Conservation (phyloP, 2,329 filamentous ascomycete species). For the Nigrospora sphaerica region DNA sequence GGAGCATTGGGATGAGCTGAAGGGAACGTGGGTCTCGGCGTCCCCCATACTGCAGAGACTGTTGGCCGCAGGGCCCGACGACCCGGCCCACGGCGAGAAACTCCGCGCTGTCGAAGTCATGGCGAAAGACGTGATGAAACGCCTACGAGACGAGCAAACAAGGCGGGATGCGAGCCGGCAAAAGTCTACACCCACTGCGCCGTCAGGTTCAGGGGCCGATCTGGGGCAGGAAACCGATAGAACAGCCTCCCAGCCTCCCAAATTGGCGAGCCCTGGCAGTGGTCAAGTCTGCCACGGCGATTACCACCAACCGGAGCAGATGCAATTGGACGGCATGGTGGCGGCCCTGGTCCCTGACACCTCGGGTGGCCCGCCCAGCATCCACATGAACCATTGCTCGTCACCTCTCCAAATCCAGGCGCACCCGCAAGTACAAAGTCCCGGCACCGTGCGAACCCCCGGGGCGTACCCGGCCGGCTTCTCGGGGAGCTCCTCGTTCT, state of each 20-base stretch:
- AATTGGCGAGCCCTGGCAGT: too few relatives aligned
- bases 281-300: neutral
- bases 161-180: constrained; percentile 38
- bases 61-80: constrained; percentile 38
- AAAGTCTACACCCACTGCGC: neutral
- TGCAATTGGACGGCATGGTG: neutral
- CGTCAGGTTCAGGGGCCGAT: neutral
- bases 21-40: constrained; percentile 57
- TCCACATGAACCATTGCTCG: too few relatives aligned
- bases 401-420: too few relatives aligned
- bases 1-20: constrained; percentile 65
- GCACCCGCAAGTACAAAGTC: too few relatives aligned
- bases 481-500: too few relatives aligned
- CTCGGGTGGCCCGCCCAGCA: too few relatives aligned
- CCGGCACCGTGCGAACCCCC: too few relatives aligned
- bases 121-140: constrained; percentile 71
- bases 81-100: constrained; percentile 47
- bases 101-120: constrained; percentile 63
- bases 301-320: neutral
- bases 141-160: constrained; percentile 60
- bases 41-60: constrained; percentile 48
- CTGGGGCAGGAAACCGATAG: too few relatives aligned
- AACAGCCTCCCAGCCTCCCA: too few relatives aligned
- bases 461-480: too few relatives aligned
- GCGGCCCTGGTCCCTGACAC: too few relatives aligned